phyloP scores from a whole-genome alignment of 306 rosid species.

The Rosa multiflora region DNA sequence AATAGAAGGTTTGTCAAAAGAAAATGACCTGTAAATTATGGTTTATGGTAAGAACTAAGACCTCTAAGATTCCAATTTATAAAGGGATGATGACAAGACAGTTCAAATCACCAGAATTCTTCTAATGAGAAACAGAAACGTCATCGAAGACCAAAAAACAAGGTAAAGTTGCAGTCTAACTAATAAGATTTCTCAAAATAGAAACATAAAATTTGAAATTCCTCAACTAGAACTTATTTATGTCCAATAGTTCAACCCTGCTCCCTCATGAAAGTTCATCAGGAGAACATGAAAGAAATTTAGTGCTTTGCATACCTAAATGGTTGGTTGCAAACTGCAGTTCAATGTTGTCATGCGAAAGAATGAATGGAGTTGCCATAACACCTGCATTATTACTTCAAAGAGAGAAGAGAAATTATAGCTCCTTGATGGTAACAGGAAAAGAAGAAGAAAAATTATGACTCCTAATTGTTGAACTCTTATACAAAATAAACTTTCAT shows the following conservation, averaged over 20 bases:
- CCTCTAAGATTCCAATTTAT: conserved; percentile 8
- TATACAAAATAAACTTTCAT: not conserved
- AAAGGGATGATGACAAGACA: not conserved
- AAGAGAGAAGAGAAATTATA: conserved; percentile 27
- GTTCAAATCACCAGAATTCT: not conserved
- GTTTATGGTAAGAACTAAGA: not conserved
- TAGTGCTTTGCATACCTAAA: conserved; percentile 46
- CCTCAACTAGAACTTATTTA: not conserved
- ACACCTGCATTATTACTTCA: conserved; percentile 91
- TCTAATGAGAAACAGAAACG: not conserved
- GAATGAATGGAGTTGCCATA: conserved; percentile 81
- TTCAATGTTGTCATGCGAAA: conserved; percentile 76
- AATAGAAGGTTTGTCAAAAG: conserved; percentile 84
- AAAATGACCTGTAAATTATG: conserved; percentile 68
- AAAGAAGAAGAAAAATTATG: conserved; percentile 18
- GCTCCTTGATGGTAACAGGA: not conserved
- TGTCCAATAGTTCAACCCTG: not conserved
- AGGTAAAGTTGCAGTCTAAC: not conserved
- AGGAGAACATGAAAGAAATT: conserved; percentile 9
- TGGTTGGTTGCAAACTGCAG: conserved; percentile 93
- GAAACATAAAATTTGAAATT: not conserved
- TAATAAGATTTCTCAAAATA: not conserved
- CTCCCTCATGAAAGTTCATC: not conserved
- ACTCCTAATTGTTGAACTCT: not conserved
- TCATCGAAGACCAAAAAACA: not conserved